Evolutionary conservation across 306 rosid genomes (phyloP).

Genomic region (Castanea mollissima): DNA sequence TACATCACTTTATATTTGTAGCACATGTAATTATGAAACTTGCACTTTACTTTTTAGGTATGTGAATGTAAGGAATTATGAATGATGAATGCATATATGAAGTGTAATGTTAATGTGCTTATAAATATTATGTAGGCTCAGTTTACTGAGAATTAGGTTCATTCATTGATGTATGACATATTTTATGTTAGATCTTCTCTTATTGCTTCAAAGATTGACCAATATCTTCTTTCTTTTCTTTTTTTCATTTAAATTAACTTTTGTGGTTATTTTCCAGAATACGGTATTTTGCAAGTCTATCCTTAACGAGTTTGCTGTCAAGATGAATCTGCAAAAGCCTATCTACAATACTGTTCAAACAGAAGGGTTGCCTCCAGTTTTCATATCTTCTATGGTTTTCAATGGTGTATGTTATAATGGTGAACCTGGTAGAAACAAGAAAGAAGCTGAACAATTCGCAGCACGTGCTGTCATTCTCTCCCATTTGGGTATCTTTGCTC

Average conservation of each 20-base stretch:
- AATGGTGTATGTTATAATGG: conserved; percentile 42
- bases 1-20: too few relatives aligned
- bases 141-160: too few relatives aligned
- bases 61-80: background rate
- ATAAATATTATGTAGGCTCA: background rate
- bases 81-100: background rate
- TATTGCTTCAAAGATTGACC: background rate
- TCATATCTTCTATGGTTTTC: conserved; percentile 44
- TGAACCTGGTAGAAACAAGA: conserved; percentile 38
- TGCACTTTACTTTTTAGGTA: too few relatives aligned
- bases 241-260: background rate
- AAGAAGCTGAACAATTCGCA: conserved; percentile 62
- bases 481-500: conserved; percentile 42
- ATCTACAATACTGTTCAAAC: conserved; percentile 30
- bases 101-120: background rate
- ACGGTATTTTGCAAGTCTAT: conserved; percentile 41
- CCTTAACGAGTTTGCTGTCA: conserved; percentile 48
- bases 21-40: too few relatives aligned
- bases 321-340: conserved; percentile 39
- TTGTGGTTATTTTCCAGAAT: conserved; percentile 29
- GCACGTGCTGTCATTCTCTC: conserved; percentile 50
- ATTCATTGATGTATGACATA: background rate
- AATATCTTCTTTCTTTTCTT: background rate
- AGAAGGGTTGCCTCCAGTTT: conserved; percentile 27
- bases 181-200: conserved; percentile 1